phyloP scores from a whole-genome alignment of 257 asterid species.

The Solanum lycopersicoides region DNA sequence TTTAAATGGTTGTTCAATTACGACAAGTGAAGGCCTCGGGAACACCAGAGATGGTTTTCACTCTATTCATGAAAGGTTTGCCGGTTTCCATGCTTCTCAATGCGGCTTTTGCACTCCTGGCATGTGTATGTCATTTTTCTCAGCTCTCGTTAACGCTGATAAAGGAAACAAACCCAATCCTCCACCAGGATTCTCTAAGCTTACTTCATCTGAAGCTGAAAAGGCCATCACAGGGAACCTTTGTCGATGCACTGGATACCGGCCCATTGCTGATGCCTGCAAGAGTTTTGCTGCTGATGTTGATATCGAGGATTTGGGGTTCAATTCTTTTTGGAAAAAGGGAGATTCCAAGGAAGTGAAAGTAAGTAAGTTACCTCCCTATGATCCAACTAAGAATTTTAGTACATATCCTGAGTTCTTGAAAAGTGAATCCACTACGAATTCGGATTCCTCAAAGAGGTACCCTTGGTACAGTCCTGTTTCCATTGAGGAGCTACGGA shows the following conservation, averaged over 20 bases:
- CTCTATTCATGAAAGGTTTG: conserved; percentile 59
- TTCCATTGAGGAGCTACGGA: conserved; percentile 41
- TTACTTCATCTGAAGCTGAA: conserved; percentile 59
- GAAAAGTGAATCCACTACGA: conserved; percentile 5
- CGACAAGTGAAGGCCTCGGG: conserved; percentile 79
- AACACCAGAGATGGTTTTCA: conserved; percentile 65
- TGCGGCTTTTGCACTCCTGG: conserved; percentile 87
- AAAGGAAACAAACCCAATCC: conserved; percentile 18
- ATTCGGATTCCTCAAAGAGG: conserved; percentile 19
- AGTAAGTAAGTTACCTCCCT: conserved; percentile 26
- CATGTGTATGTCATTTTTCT: conserved; percentile 59
- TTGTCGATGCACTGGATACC: conserved; percentile 72
- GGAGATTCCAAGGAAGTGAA: conserved; percentile 26
- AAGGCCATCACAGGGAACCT: conserved; percentile 58
- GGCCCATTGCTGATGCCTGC: conserved; percentile 76
- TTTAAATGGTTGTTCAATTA: conserved; percentile 48
- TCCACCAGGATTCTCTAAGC: conserved; percentile 47
- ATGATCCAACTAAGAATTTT: conserved; percentile 16
- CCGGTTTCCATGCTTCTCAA: conserved; percentile 80
- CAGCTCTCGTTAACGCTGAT: conserved; percentile 50
- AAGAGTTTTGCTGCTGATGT: conserved; percentile 55
- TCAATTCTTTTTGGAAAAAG: conserved; percentile 50
- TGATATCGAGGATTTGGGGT: conserved; percentile 68
- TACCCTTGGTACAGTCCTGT: conserved; percentile 53
- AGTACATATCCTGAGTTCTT: conserved; percentile 27